A percentile compares a stretch with the other conserved stretches of the same genome.
Evolutionary conservation across 2,329 filamentous ascomycete species (phyloP).

Genomic region (Arthroderma sp.): DNA sequence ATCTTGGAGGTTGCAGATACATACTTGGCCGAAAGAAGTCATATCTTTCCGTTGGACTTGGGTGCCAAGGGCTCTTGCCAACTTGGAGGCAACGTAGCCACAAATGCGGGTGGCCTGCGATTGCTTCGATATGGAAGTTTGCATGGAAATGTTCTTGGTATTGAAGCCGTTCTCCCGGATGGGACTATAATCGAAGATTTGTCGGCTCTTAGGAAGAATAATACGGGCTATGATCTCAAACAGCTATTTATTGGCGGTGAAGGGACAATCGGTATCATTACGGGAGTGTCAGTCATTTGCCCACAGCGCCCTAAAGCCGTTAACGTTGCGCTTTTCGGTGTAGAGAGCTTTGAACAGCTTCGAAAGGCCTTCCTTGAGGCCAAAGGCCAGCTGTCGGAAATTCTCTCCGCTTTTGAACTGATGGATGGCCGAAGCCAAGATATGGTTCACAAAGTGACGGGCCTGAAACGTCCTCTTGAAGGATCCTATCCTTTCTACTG

Average conservation of each 20-base stretch:
- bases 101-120: slow-evolving; percentile 84
- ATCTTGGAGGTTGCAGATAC: slow-evolving; percentile 83
- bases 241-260: slow-evolving; percentile 93
- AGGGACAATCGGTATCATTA: slow-evolving; percentile 89
- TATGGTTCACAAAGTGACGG: slow-evolving; percentile 60
- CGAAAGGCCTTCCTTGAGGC: slow-evolving; percentile 77
- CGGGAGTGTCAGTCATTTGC: slow-evolving; percentile 76
- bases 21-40: slow-evolving; percentile 65
- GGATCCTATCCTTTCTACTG: slow-evolving; percentile 87
- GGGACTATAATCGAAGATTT: slow-evolving; percentile 87
- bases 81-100: slow-evolving; percentile 88
- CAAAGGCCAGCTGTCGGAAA: slow-evolving; percentile 82
- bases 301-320: slow-evolving; percentile 76
- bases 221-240: slow-evolving; percentile 95
- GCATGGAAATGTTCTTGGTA: slow-evolving; percentile 80
- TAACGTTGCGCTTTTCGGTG: slow-evolving; percentile 88
- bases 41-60: slow-evolving; percentile 94
- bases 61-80: slow-evolving; percentile 96
- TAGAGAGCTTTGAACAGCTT: slow-evolving; percentile 81
- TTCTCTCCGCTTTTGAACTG: slow-evolving; percentile 91
- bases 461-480: slow-evolving; percentile 68
- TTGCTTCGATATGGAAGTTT: slow-evolving; percentile 86
- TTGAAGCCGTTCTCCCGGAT: slow-evolving; percentile 87
- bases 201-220: slow-evolving; percentile 85
- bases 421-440: slow-evolving; percentile 82